These are phyloP conservation scores for Phytophthora syringae DNA, from an alignment of 352 stramenopile genomes.

Conservation along the genomic window DNA sequence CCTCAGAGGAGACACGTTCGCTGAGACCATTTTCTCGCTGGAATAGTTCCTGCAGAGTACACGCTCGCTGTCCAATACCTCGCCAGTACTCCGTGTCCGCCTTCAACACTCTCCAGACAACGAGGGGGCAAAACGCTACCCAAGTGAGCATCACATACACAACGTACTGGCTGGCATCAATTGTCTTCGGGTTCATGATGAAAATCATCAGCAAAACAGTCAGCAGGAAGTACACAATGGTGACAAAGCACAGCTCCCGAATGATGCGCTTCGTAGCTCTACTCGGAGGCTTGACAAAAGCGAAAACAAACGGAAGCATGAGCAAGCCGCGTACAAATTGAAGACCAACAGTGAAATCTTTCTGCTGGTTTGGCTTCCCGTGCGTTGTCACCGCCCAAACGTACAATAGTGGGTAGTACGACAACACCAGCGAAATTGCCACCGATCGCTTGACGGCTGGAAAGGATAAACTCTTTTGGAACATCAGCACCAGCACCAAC, in stretches of 20 bases:
- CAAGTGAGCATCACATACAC: conserved; percentile 28
- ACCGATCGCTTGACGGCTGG: conserved; percentile 40
- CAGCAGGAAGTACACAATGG: conserved; percentile 26
- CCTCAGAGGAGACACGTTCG: conserved; percentile 46
- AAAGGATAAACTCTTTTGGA: conserved; percentile 54
- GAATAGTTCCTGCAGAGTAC: conserved; percentile 37
- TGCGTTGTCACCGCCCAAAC: conserved; percentile 22
- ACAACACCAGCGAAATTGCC: conserved; percentile 30
- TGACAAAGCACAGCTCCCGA: conserved; percentile 38
- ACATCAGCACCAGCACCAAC: conserved; percentile 47
- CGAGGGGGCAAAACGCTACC: conserved; percentile 36
- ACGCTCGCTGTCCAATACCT: conserved; percentile 42
- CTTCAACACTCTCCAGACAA: conserved; percentile 54
- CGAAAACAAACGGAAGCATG: conserved; percentile 37
- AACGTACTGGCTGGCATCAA: conserved; percentile 5
- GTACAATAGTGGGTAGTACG: conserved; percentile 35
- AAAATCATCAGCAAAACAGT: conserved; percentile 27
- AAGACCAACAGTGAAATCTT: conserved; percentile 7
- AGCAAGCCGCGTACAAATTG: conserved; percentile 24
- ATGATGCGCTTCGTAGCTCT: conserved; percentile 38
- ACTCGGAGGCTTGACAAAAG: conserved; percentile 39
- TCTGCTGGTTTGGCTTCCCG: conserved; percentile 15
- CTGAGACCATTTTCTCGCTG: conserved; percentile 33
- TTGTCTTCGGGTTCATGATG: conserved; percentile 29
- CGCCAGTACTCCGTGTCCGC: conserved; percentile 60